phyloP scores from a whole-genome alignment of 2,329 filamentous ascomycete genomes.

The Alternaria burnsii region DNA sequence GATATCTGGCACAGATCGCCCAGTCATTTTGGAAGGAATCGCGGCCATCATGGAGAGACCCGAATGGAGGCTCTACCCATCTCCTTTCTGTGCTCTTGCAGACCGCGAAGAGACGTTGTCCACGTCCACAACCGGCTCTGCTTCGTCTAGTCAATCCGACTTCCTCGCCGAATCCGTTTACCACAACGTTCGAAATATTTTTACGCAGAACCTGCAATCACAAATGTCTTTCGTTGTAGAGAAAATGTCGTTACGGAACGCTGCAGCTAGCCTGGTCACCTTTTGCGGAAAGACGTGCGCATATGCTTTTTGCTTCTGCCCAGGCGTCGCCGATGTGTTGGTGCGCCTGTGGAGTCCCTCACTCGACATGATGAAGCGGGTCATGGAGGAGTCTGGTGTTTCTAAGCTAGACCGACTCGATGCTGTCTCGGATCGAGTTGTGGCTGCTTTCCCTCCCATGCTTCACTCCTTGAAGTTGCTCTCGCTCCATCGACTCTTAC shows the following conservation, averaged over 20 bases:
- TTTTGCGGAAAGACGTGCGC: conserved; percentile 92
- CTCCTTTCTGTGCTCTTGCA: conserved; percentile 69
- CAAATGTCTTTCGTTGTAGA: conserved; percentile 90
- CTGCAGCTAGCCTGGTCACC: conserved; percentile 71
- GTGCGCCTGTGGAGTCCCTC: conserved; percentile 81
- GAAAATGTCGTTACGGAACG: conserved; percentile 82
- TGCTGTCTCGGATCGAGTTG: conserved; percentile 67
- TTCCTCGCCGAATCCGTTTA: conserved; percentile 80
- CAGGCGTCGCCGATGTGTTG: conserved; percentile 83
- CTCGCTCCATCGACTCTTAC: conserved; percentile 67
- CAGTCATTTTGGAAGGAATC: conserved; percentile 79
- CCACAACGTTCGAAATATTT: conserved; percentile 89
- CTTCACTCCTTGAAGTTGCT: conserved; percentile 69
- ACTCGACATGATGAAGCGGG: conserved; percentile 72
- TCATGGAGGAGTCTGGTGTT: conserved; percentile 74
- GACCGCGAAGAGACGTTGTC: conserved; percentile 61
- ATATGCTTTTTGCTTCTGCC: conserved; percentile 92
- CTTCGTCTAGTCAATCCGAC: conserved; percentile 67
- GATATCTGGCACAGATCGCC: conserved; percentile 83
- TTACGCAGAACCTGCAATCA: conserved; percentile 79
- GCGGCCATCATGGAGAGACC: conserved; percentile 85
- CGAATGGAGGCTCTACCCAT: conserved; percentile 82
- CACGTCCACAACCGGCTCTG: conserved; percentile 64
- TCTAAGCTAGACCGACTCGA: conserved; percentile 60
- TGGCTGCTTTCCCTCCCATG: conserved; percentile 73